Conservation (phyloP, 2,329 filamentous ascomycete genomes). For the Colletotrichum destructivum region DNA sequence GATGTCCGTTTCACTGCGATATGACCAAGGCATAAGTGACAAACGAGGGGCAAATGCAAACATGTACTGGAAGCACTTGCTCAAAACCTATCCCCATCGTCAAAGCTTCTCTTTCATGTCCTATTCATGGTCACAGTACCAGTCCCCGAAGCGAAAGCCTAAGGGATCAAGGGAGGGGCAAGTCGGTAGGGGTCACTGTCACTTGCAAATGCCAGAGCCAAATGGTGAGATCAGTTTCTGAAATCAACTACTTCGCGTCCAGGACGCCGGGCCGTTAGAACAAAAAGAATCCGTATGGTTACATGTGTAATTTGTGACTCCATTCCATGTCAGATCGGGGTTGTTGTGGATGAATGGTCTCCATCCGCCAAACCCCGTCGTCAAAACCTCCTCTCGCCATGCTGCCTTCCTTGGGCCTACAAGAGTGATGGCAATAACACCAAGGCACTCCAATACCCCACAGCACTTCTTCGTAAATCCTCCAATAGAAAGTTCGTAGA, state of each 20-base stretch:
- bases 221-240: conserved; percentile 15
- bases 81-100: background rate
- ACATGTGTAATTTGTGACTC: conserved; percentile 38
- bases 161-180: too few relatives aligned
- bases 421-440: background rate
- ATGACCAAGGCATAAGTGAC: background rate
- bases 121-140: too few relatives aligned
- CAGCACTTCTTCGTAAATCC: conserved; percentile 27
- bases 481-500: conserved; percentile 30
- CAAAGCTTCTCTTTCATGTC: background rate
- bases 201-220: background rate
- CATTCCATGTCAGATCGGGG: conserved; percentile 30
- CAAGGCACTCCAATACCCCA: background rate
- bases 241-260: conserved; percentile 42
- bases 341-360: conserved; percentile 16
- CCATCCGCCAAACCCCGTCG: conserved; percentile 14
- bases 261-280: conserved; percentile 37
- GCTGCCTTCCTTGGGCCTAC: conserved; percentile 10
- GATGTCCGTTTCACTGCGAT: too few relatives aligned
- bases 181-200: background rate
- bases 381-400: conserved; percentile 12
- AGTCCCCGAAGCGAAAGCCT: background rate
- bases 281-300: conserved; percentile 41
- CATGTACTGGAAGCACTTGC: background rate
- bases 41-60: background rate